Evolutionary conservation across 495 filamentous ascomycete genomes (phyloP), one percentile per base, ranked within the genome.

Genomic region (Penicillium roqueforti): DNA sequence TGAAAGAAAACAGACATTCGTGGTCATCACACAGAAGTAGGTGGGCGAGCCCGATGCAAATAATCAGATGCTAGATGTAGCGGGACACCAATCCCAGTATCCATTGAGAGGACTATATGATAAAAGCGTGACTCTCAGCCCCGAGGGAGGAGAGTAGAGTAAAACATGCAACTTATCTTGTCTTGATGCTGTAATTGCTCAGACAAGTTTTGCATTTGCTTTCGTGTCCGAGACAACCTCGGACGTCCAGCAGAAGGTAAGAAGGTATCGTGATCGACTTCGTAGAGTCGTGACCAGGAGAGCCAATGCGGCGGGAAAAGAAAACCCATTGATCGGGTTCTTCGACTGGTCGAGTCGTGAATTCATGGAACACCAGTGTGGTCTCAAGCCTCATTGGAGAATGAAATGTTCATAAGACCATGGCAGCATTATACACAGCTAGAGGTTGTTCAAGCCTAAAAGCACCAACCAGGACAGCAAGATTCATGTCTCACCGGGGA

Each of bases 401-500:
- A 66, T 68, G 62, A 54, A 63, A 61, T 57, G 53, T 67, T 60
- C 63, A 63, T 65, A 60, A 62, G 51, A 56, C 63, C 60, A 67
- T 69, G 47, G 64, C 63, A 57, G 53, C 62, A 57, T 62, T 59
- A 60, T 59, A 61, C 49, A 61, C 47, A 58, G 55, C 36, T 25
- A 48, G 48, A 23, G 13, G 54, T 54, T 37, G 46, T 34, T 18
- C 25, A 22, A 11, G 46, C 36, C 47, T 34, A 31, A 34, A 36
- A 47, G 4, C 45, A 39, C 37, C 37, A 50, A 46, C 23, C 40
- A 51, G 14, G 23, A 47, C 25, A 39, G 22, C 16, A 20, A 55
- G 16, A 25, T 53, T 74, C 67, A 73, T 9, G 62, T 67, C 42
- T 72, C 72, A 40, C 71, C 69, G 23, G 65, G 67, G 36, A 76